phyloP scores from a whole-genome alignment of 805 yeast genomes.

The Candida methanosorbosa region DNA sequence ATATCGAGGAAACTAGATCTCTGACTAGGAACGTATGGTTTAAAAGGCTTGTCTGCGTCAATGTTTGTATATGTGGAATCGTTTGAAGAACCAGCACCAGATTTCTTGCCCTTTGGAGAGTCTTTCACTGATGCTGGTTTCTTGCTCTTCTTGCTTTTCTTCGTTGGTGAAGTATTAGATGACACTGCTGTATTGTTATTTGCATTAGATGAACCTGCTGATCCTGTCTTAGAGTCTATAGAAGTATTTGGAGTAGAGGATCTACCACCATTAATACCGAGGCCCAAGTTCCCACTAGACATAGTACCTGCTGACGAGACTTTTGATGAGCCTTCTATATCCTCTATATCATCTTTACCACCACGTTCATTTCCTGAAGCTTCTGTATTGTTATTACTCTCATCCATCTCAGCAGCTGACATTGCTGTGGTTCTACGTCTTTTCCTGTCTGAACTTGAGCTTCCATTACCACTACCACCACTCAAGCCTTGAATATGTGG shows the following conservation, averaged over 20 bases:
- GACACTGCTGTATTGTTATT: too few species aligned
- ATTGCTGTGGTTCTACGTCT: conserved; percentile 1
- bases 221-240: too few species aligned
- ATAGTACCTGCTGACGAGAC: too few species aligned
- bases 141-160: conserved; percentile 1
- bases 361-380: not conserved
- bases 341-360: not conserved
- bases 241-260: not conserved
- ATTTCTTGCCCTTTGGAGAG: conserved; percentile 1
- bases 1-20: conserved; percentile 73
- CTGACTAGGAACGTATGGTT: conserved; percentile 76
- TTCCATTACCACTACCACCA: not conserved
- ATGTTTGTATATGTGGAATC: conserved; percentile 27
- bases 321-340: too few species aligned
- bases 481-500: not conserved
- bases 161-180: not conserved
- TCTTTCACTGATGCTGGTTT: not conserved
- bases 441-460: not conserved
- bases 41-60: conserved; percentile 61
- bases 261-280: too few species aligned
- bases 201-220: too few species aligned
- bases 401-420: not conserved
- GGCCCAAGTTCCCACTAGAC: too few species aligned
- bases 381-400: not conserved
- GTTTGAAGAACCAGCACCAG: conserved; percentile 5